These are phyloP conservation scores for Chrysoporthe cubensis DNA, from an alignment of 2,329 filamentous ascomycete genomes.

Conservation along the genomic window DNA sequence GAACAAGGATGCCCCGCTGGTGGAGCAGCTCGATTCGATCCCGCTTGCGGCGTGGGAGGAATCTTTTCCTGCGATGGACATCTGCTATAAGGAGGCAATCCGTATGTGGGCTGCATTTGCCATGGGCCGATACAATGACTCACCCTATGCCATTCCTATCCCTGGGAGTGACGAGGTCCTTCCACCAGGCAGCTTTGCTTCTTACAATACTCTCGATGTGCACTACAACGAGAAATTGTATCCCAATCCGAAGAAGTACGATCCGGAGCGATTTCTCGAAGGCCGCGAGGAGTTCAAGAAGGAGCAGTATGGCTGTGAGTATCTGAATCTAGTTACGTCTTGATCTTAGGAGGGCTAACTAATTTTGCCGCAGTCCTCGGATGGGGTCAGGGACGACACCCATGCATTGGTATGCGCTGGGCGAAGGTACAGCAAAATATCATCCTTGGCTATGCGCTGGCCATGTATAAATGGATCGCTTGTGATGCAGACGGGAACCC, in stretches of 20 bases:
- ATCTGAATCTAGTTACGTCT: background rate
- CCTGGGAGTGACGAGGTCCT: constrained; percentile 31
- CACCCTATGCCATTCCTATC: background rate
- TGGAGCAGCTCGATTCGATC: constrained; percentile 26
- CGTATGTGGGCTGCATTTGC: constrained; percentile 30
- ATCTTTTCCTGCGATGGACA: constrained; percentile 28
- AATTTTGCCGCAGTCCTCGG: constrained; percentile 22
- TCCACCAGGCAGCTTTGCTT: constrained; percentile 30
- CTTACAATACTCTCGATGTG: constrained; percentile 33
- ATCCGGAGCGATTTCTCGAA: constrained; percentile 30
- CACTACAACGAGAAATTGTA: constrained; percentile 33
- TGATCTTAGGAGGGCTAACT: constrained; percentile 11
- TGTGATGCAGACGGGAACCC: constrained; percentile 23
- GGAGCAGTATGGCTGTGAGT: constrained; percentile 23
- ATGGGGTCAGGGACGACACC: constrained; percentile 30
- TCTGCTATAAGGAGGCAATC: constrained; percentile 29
- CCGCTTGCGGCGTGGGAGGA: constrained; percentile 28
- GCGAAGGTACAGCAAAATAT: constrained; percentile 31
- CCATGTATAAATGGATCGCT: constrained; percentile 24
- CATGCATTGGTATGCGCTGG: constrained; percentile 29
- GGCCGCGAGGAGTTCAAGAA: constrained; percentile 17
- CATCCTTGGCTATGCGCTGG: constrained; percentile 25
- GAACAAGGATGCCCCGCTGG: constrained; percentile 19
- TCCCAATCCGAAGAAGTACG: constrained; percentile 30
- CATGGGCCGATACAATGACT: background rate